phyloP scores from a whole-genome alignment of 148 eudicot species.

The Camellia sinensis region DNA sequence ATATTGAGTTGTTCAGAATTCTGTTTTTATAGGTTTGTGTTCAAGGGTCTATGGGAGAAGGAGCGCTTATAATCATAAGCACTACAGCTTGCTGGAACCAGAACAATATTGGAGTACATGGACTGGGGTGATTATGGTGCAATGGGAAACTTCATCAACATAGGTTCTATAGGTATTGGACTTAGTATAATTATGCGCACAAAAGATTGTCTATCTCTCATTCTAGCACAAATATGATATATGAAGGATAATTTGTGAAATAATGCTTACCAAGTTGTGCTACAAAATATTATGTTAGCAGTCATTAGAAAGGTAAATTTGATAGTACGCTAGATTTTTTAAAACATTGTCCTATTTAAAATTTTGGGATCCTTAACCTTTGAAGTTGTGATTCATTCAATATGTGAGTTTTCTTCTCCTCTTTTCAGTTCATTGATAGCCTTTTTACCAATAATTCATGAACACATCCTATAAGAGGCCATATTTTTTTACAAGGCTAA shows the following conservation, averaged over 20 bases:
- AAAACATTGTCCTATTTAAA: background rate
- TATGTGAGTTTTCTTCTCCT: background rate
- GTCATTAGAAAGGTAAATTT: background rate
- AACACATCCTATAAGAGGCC: background rate
- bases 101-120: constrained; percentile 89
- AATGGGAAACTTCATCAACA: constrained; percentile 77
- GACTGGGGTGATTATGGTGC: constrained; percentile 99
- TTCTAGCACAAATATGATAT: background rate
- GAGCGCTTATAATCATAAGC: too few species aligned
- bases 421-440: background rate
- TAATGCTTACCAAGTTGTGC: background rate
- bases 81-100: constrained; percentile 89
- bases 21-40: constrained; percentile 69
- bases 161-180: constrained; percentile 81
- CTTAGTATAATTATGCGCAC: background rate
- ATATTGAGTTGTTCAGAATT: background rate
- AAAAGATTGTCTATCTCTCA: background rate
- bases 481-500: background rate
- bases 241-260: background rate
- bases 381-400: background rate
- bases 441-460: background rate
- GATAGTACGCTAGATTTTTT: background rate
- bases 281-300: background rate
- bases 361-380: background rate
- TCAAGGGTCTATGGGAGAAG: constrained; percentile 99